Percentiles rank a stretch among this genome's conserved stretches.
These are phyloP conservation scores for Blastomyces emzantsi DNA, from an alignment of 2,329 filamentous ascomycete genomes.

Conservation along the genomic window DNA sequence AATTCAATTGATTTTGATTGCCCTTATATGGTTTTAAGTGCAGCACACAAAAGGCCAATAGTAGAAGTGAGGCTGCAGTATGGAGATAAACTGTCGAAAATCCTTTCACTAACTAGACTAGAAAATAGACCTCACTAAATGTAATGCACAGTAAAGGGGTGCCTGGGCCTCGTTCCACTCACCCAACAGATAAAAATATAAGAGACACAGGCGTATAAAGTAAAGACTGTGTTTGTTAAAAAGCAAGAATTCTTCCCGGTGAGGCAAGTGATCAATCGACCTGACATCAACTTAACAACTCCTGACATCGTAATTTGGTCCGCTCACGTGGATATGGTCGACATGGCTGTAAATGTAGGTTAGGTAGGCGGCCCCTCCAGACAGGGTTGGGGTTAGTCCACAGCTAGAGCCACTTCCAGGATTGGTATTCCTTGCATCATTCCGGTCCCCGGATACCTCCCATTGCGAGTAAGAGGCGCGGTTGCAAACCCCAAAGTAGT, in stretches of 20 bases:
- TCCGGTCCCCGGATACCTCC: not conserved
- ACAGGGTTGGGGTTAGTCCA: too few species aligned
- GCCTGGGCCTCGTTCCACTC: not conserved
- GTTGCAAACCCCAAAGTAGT: slow-evolving; percentile 2
- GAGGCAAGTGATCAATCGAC: not conserved
- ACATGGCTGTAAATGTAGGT: not conserved
- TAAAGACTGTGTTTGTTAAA: not conserved
- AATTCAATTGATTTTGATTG: too few species aligned
- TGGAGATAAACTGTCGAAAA: too few species aligned
- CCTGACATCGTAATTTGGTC: not conserved
- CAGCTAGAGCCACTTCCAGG: not conserved
- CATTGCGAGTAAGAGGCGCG: not conserved
- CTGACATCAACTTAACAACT: not conserved
- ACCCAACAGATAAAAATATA: not conserved
- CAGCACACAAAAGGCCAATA: too few species aligned
- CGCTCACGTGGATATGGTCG: not conserved
- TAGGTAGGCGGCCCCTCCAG: not conserved
- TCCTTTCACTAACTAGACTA: not conserved
- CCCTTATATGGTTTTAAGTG: too few species aligned
- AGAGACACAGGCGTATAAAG: not conserved
- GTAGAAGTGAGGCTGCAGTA: too few species aligned
- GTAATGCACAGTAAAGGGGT: not conserved
- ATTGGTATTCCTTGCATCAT: not conserved
- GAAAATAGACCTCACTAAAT: not conserved
- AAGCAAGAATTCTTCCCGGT: not conserved